Base-by-base conservation (phyloP, 192 early-diverging fungal species). In the Obelidium mucronatum region DNA sequence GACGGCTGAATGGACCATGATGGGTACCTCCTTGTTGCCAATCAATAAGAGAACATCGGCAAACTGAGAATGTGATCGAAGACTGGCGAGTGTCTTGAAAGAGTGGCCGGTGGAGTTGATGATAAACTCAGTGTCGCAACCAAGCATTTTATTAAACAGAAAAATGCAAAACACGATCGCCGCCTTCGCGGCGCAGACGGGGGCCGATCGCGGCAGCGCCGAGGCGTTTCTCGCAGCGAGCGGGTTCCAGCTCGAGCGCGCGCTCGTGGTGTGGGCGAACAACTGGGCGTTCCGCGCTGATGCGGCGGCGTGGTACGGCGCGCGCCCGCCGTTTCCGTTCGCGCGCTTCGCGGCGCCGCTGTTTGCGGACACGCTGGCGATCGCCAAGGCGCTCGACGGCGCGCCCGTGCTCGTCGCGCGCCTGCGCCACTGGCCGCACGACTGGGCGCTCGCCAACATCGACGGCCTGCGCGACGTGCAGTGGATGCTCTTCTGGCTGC, bases 401-500 rank as follows among this genome's bases (percentile, higher is more conserved):
- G n/a, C 40, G 22, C 67, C 67, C 2, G 11, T 69, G 11, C 48
- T 69, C 13, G 19, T 69, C 35, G 67, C 53, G 5, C 44, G 53
- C 33, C 67, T 69, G 52, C 17, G 34, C 15, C 4, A 53, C 48
- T 69, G 67, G 67, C n/a, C n/a, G n/a, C n/a, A n/a, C n/a, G n/a
- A n/a, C n/a, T n/a, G n/a, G n/a, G n/a, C n/a, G n/a, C n/a, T n/a
- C n/a, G n/a, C n/a, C n/a, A n/a, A n/a, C n/a, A n/a, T n/a, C n/a
- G n/a, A n/a, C n/a, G n/a, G n/a, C n/a, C n/a, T n/a, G n/a, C 31
- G 35, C 15, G 53, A 26, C 6, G 15, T 72, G 8, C 69, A 72
- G 54, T 72, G 69, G 69, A 54, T 35, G 13, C 53, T 72, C 2
- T 72, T 58, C 31, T 72, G 69, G 69, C n/a, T n/a, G n/a, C n/a